Base-by-base conservation (phyloP, 176 grass and related monocot species). In the Musa beccarii region DNA sequence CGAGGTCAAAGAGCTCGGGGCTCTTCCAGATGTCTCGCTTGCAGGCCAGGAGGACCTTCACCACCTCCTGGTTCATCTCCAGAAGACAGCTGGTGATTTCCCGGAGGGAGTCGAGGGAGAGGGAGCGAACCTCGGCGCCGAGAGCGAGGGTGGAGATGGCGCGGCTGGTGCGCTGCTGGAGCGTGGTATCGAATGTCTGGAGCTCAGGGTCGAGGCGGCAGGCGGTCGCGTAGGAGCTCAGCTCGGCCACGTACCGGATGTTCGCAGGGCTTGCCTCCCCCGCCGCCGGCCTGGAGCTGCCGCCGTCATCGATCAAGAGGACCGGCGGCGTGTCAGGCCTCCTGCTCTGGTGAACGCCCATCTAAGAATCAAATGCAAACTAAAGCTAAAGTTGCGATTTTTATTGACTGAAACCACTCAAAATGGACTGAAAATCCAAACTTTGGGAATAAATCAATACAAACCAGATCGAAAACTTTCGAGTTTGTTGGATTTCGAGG, bases 41-140 rank as follows among this genome's bases (percentile, higher is more conserved):
- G 54, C 72, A 56, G 23, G 55, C 72, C 16, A 74, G 72, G 52
- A 74, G 34, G 14, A 74, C 22, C 72, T 74, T 74, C 11, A 74
- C 72, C 72, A 56, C 72, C 72, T 74, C 72, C 51, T 74, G 72
- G 53, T 74, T 74, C 72, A 74, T 74, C 24, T 74, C 72, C 53
- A 74, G 72, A 2, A 74, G 72, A 53, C 72, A 74, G 22, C 23
- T 29, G 23, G 72, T 74, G 52, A 74, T 56, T 25, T 74, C 72
- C 7, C 54, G 21, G 53, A 74, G 54, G 52, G 72, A 57, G 72
- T 29, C 53, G 72, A 74, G 52, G 54, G 72, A 74, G 5, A 74
- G 53, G 12, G 72, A 54, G 23, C 52, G 51, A 24, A 59, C 72
- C 72, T 74, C 72, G 14, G 59, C 72, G 15, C 72, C 72, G 52